A percentile compares a stretch with the other conserved stretches of the same genome.
phyloP scores from a whole-genome alignment of 139 green algal species.

The Nannochloris sp. region DNA sequence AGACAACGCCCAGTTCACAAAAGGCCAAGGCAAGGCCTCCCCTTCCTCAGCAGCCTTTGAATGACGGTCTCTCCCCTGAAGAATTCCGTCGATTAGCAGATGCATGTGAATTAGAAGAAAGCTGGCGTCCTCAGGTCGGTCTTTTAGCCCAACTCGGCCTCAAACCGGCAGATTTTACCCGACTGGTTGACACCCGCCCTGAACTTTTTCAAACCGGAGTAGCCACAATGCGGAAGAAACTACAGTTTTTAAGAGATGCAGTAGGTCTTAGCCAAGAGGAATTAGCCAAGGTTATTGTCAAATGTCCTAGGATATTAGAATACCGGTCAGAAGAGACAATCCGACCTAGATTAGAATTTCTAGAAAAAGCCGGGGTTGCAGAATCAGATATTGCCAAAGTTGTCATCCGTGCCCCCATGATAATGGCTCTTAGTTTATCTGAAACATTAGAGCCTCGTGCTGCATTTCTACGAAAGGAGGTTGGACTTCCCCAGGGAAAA shows the following conservation, averaged over 20 bases:
- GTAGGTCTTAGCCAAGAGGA: conserved; percentile 34
- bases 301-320: conserved; percentile 47
- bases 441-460: conserved; percentile 40
- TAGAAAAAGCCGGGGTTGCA: conserved; percentile 35
- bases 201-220: conserved; percentile 28
- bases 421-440: conserved; percentile 44
- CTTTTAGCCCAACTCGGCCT: conserved; percentile 19
- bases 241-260: conserved; percentile 34
- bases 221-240: conserved; percentile 30
- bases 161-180: conserved; percentile 9
- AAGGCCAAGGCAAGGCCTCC: background rate
- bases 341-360: conserved; percentile 41
- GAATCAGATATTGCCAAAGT: conserved; percentile 35
- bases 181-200: conserved; percentile 1
- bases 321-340: conserved; percentile 38
- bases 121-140: conserved; percentile 23
- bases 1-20: background rate
- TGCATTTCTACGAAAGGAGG: conserved; percentile 28
- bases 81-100: conserved; percentile 6
- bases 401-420: conserved; percentile 32
- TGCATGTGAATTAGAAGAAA: conserved; percentile 5
- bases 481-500: conserved; percentile 20
- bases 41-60: background rate
- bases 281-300: conserved; percentile 43
- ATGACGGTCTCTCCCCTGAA: background rate